Conservation (phyloP, 2,329 filamentous ascomycete genomes). For the Calonectria leucothoes region DNA sequence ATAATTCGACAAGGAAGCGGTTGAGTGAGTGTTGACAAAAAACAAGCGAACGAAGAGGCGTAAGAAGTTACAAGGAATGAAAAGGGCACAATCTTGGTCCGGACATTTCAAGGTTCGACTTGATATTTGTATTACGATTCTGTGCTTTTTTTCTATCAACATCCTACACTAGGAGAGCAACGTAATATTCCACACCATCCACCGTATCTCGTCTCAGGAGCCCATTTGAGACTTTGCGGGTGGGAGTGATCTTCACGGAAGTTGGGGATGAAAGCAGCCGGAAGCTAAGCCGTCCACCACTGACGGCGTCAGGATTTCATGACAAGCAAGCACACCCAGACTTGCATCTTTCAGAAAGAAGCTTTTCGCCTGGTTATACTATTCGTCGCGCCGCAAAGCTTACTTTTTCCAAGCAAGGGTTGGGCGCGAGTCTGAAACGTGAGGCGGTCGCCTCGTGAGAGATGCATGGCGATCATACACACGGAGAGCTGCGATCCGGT, state of each 20-base stretch:
- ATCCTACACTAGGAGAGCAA: neutral
- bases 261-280: neutral
- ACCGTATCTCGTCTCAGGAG: conserved; percentile 15
- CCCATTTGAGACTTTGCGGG: conserved; percentile 7
- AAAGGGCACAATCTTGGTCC: neutral
- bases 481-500: conserved; percentile 19
- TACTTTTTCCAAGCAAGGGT: neutral
- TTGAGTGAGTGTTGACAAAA: neutral
- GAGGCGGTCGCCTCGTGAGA: neutral
- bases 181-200: neutral
- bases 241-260: conserved; percentile 5
- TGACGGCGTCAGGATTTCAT: neutral
- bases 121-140: conserved; percentile 19
- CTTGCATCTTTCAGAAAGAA: neutral
- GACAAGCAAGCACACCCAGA: neutral
- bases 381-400: neutral
- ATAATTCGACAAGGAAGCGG: neutral
- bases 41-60: conserved; percentile 15
- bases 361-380: neutral
- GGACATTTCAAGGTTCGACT: neutral
- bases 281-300: neutral
- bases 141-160: neutral
- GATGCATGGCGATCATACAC: conserved; percentile 13
- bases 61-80: conserved; percentile 16
- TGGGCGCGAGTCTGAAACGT: conserved; percentile 12